phyloP scores from a whole-genome alignment of 306 rosid species.

The Gillenia trifoliata region DNA sequence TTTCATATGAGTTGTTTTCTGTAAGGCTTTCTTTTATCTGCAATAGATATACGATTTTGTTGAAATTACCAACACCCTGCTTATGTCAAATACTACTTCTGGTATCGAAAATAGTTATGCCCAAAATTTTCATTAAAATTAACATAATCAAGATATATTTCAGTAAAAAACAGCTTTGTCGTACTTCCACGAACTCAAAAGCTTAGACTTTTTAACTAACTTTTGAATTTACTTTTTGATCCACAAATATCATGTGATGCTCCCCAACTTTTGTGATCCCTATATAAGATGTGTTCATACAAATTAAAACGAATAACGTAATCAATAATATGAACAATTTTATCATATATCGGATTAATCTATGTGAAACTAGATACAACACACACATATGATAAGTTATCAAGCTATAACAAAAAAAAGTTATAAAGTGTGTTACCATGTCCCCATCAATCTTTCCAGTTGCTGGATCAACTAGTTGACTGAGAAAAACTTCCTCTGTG shows the following conservation, averaged over 20 bases:
- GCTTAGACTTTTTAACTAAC: neutral
- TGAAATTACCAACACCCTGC: neutral
- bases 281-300: neutral
- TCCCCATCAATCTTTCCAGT: conserved; percentile 47
- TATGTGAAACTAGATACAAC: neutral
- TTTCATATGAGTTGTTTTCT: neutral
- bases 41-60: neutral
- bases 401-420: neutral
- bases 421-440: conserved; percentile 51
- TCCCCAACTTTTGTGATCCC: neutral
- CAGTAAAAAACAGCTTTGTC: neutral
- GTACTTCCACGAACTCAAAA: neutral
- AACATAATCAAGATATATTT: neutral
- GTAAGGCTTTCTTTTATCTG: neutral
- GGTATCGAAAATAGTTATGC: neutral
- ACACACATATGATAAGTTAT: neutral
- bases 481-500: conserved; percentile 38
- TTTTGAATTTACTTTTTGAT: neutral
- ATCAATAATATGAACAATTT: neutral
- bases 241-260: neutral
- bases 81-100: neutral
- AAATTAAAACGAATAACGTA: neutral
- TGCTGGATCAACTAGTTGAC: conserved; percentile 51
- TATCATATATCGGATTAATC: neutral
- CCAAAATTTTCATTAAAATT: neutral